These are phyloP conservation scores for Neurospora discreta DNA, from an alignment of 495 filamentous ascomycete species.

Conservation along the genomic window DNA sequence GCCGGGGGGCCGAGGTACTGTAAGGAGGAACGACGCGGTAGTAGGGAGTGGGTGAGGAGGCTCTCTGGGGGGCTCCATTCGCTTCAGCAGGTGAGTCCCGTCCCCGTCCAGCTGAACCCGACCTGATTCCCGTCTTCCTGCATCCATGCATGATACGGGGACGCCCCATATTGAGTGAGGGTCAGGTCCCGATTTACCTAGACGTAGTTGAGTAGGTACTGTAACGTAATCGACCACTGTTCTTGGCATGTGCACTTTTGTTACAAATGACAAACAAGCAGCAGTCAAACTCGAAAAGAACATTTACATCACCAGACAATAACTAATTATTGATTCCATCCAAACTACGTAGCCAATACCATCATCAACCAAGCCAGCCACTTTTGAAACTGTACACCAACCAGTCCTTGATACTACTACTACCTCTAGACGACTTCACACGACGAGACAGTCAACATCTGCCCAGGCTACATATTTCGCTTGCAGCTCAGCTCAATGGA, in stretches of 20 bases:
- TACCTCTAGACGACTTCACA: neutral
- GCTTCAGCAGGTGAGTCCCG: neutral
- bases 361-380: neutral
- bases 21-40: neutral
- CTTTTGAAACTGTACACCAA: neutral
- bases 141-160: neutral
- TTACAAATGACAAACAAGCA: neutral
- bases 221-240: neutral
- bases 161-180: neutral
- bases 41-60: neutral
- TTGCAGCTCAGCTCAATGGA: neutral
- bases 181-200: neutral
- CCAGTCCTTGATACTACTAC: neutral
- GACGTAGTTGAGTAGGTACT: neutral
- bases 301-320: neutral
- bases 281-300: neutral
- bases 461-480: neutral
- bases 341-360: neutral
- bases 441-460: neutral
- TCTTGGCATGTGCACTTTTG: neutral
- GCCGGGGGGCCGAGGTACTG: neutral
- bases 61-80: neutral
- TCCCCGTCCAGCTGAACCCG: neutral
- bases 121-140: neutral
- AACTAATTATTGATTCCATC: neutral